Evolutionary conservation across 164 flowering plant genomes (phyloP), one percentile per base, ranked within the genome.

Genomic region (Platanus orientalis): DNA sequence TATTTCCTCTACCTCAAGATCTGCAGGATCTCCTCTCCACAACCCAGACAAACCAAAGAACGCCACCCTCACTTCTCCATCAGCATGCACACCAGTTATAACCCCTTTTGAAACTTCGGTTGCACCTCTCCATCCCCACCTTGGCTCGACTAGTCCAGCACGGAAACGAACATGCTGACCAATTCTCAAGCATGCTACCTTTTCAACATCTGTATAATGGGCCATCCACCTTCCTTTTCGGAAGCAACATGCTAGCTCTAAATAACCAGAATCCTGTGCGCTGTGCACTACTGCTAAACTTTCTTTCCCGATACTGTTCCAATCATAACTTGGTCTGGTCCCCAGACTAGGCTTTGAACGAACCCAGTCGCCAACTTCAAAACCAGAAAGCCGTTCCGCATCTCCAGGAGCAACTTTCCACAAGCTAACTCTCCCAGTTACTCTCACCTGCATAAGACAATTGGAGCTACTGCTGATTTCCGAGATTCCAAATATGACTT

Each of bases 351-450:
- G 89, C 57, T 88, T 94, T 62, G 88, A 80, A 39, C 95, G 92
- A 16, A 94, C 99, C 99, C 99, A 94, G 67, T 94, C 97, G 67
- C 99, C 99, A 67, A 94, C 96, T 78, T 89, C 92, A 83, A 94
- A 84, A 20, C 96, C 97, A 27, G 97, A 77, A 54, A 91, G 93
- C 29, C 81, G 64, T 70, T 89, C 99, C 54, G 93, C 92, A 80
- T 94, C 99, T 64, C 99, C 97, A 57, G 99, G 99, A 62, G 96
- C 79, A 73, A 94, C 89, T 80, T 81, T 91, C 99, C 99, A 94
- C 56, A 89, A 72, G 71, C 75, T 75, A n/a, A 53, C 75, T 65
- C 96, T 79, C 17, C 96, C 91, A 69, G 87, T 76, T 57, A 94
- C 93, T 67, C 63, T 83, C 39, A 81, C 97, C 99, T 91, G 64